Evolutionary conservation across 1,284 basidiomycete genomes (phyloP), one percentile per base, ranked within the genome.

Genomic region (Tetrapyrgos nigripes): DNA sequence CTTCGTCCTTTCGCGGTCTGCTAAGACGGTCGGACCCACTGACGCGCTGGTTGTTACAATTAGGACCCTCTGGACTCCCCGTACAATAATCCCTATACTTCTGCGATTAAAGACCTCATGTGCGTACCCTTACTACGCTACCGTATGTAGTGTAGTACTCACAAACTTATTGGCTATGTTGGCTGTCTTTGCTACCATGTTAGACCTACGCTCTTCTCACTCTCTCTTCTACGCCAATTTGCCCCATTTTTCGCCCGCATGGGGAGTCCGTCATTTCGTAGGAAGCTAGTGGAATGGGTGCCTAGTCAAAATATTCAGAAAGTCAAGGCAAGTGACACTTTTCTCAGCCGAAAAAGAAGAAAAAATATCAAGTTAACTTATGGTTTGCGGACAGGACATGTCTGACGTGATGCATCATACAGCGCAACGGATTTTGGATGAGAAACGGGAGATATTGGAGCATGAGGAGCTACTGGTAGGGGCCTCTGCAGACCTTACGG

Each of bases 91-190:
- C 72, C 77, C 1, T 84, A 84, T 62, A 73, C 80, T 2, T 68
- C 71, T n/a, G 79, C 82, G 1, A 76, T 84, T 54, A 80, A 76
- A 58, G 76, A 77, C 46, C 62, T 85, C 10, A 79, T 80, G 83
- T 84, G 64, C 44, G 81, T 67, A 37, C 26, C 24, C 33, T 45
- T 44, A 40, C 11, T 50, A 10, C 13, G 27, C 26, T 27, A 37
- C 35, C 17, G 43, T 44, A n/a, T 26, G 2, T 40, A 11, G 51
- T 47, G 37, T 17, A 19, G n/a, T 13, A n/a, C 46, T 48, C 24
- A n/a, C n/a, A n/a, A n/a, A n/a, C n/a, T n/a, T n/a, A 48, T 48
- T 19, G 40, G 47, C 24, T 45, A 5, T 48, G 6, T 8, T 17
- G 14, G 28, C n/a, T 29, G 11, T 51, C 17, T 19, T 13, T 45